Percentiles rank a stretch among this genome's conserved stretches.
Conservation (phyloP, 2,329 filamentous ascomycete species). For the Alternaria hordeiaustralica region DNA sequence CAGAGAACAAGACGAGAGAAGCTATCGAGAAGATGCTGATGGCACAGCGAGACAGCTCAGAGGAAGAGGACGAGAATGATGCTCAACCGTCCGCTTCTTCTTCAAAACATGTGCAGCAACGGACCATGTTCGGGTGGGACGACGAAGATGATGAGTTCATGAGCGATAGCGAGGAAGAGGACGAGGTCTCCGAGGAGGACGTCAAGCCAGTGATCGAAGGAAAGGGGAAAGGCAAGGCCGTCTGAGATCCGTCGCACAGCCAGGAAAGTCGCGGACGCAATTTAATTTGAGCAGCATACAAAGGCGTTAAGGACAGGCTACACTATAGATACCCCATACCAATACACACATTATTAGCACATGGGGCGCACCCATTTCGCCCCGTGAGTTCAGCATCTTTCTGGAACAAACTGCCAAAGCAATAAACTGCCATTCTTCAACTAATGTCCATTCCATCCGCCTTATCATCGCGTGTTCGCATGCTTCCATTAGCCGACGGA, state of each 20-base stretch:
- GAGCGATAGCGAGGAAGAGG: constrained; percentile 56
- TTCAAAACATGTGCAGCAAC: constrained; percentile 44
- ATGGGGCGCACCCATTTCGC: neutral
- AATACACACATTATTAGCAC: neutral
- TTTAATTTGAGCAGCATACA: constrained; percentile 1
- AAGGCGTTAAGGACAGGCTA: constrained; percentile 8
- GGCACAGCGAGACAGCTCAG: constrained; percentile 54
- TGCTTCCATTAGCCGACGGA: constrained; percentile 16
- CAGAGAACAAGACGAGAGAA: constrained; percentile 79
- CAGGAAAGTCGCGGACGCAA: neutral
- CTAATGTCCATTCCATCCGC: neutral
- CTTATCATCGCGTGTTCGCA: neutral
- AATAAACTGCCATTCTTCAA: neutral
- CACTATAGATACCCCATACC: constrained; percentile 21
- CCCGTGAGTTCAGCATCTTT: neutral
- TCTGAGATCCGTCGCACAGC: constrained; percentile 3
- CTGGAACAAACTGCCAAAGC: neutral
- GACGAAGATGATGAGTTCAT: constrained; percentile 67
- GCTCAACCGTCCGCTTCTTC: constrained; percentile 32
- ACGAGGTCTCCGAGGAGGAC: constrained; percentile 47
- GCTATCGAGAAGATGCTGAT: constrained; percentile 66
- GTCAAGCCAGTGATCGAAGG: constrained; percentile 40
- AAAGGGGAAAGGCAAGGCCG: constrained; percentile 54
- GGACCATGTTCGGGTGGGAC: constrained; percentile 76
- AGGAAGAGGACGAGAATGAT: constrained; percentile 41